Conservation (phyloP, 2,329 filamentous ascomycete species). For the Pseudocercospora ulei region DNA sequence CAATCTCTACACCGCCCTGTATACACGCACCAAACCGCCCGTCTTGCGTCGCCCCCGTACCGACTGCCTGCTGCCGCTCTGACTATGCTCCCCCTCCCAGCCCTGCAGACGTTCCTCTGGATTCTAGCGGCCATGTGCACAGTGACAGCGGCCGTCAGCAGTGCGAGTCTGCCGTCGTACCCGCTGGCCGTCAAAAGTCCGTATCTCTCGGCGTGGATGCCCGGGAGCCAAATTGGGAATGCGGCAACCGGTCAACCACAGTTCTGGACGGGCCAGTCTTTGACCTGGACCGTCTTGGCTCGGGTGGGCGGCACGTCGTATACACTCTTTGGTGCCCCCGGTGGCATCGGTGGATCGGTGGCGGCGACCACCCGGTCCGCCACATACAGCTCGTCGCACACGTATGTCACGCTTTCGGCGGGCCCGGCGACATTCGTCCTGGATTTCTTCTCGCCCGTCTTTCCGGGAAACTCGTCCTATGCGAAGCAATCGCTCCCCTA, state of each 20-base stretch:
- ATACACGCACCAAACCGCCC: neutral
- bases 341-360: conserved; percentile 19
- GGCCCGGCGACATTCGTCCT: conserved; percentile 27
- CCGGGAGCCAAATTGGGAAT: conserved; percentile 25
- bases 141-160: conserved; percentile 9
- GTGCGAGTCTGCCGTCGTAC: conserved; percentile 20
- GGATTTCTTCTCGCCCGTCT: conserved; percentile 35
- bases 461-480: conserved; percentile 29
- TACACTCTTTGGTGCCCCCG: conserved; percentile 30
- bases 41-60: too few species aligned
- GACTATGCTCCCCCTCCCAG: too few species aligned
- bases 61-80: too few species aligned
- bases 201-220: conserved; percentile 34
- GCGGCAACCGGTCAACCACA: conserved; percentile 27
- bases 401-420: conserved; percentile 28
- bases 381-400: conserved; percentile 32
- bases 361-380: conserved; percentile 19
- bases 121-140: neutral
- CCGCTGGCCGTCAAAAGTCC: conserved; percentile 31
- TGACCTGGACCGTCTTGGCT: conserved; percentile 34
- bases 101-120: neutral
- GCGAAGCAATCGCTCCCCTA: conserved; percentile 35
- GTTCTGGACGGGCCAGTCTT: conserved; percentile 32
- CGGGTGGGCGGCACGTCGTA: conserved; percentile 31
- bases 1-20: neutral